Evolutionary conservation across 306 rosid species (phyloP).

Genomic region (Lotus japonicus): DNA sequence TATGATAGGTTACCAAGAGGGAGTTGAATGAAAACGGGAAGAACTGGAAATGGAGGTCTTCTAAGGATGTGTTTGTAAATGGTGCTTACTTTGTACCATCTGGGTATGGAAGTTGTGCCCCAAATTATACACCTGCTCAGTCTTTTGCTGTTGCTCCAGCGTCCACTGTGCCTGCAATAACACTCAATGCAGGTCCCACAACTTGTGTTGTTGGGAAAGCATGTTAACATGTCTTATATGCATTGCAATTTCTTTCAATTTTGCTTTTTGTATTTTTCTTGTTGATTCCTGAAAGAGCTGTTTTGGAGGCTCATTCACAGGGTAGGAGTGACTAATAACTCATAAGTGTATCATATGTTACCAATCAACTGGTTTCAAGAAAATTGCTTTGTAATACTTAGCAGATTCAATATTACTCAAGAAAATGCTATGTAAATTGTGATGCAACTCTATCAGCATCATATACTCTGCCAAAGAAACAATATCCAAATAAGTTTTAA

Average conservation of each 20-base stretch:
- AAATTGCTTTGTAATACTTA: too few relatives aligned
- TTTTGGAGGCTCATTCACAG: conserved; percentile 3
- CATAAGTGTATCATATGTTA: too few relatives aligned
- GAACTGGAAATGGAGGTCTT: conserved; percentile 91
- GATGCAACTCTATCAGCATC: too few relatives aligned
- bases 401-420: too few relatives aligned
- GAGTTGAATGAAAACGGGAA: conserved; percentile 40
- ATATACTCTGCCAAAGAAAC: too few relatives aligned
- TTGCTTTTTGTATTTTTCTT: not conserved
- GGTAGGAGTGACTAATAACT: not conserved
- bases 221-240: conserved; percentile 33
- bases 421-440: too few relatives aligned
- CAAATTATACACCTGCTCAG: conserved; percentile 45
- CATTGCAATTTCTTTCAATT: not conserved
- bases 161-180: conserved; percentile 49
- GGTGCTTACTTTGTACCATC: conserved; percentile 83
- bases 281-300: not conserved
- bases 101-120: conserved; percentile 72
- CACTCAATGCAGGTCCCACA: conserved; percentile 53
- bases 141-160: conserved; percentile 50
- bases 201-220: conserved; percentile 27
- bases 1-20: conserved; percentile 63
- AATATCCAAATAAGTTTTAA: too few relatives aligned
- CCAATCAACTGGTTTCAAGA: too few relatives aligned
- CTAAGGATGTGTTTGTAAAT: conserved; percentile 50